These are phyloP conservation scores for Trichoderma endophyticum DNA, from an alignment of 2,329 filamentous ascomycete species.

Conservation along the genomic window DNA sequence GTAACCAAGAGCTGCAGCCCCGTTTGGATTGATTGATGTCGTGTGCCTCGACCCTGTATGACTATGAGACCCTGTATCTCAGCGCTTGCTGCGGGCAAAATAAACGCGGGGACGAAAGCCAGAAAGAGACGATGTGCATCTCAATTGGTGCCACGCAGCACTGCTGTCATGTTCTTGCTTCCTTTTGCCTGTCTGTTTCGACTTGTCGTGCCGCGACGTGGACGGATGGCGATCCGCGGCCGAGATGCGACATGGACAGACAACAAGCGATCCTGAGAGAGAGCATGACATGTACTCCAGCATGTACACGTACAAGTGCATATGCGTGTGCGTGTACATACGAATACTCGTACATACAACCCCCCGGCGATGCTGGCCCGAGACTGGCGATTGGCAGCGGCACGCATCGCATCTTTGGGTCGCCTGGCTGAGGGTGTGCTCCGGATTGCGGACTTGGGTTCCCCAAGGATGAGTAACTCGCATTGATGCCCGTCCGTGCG, in stretches of 20 bases:
- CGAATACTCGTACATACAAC: too few species aligned
- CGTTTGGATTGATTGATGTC: neutral
- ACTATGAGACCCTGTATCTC: neutral
- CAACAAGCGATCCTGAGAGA: neutral
- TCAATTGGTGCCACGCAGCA: conserved; percentile 21
- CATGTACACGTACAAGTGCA: neutral
- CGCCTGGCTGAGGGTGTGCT: neutral
- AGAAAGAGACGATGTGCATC: neutral
- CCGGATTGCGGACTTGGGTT: neutral
- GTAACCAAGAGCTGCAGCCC: neutral
- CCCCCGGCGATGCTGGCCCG: neutral
- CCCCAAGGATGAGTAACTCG: neutral
- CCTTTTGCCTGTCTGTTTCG: too few species aligned
- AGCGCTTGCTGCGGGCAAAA: neutral
- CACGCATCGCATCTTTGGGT: neutral
- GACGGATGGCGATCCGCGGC: conserved; percentile 17
- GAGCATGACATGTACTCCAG: neutral
- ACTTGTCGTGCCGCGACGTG: conserved; percentile 1
- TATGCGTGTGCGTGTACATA: neutral
- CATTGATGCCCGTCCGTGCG: neutral
- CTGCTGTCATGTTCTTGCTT: neutral
- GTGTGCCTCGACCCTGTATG: neutral
- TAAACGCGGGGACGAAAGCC: neutral
- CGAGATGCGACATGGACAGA: neutral
- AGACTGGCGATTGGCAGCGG: neutral